Evolutionary conservation across 2,329 filamentous ascomycete genomes (phyloP), one percentile per base, ranked within the genome.

Genomic region (Epichloe bromicola): DNA sequence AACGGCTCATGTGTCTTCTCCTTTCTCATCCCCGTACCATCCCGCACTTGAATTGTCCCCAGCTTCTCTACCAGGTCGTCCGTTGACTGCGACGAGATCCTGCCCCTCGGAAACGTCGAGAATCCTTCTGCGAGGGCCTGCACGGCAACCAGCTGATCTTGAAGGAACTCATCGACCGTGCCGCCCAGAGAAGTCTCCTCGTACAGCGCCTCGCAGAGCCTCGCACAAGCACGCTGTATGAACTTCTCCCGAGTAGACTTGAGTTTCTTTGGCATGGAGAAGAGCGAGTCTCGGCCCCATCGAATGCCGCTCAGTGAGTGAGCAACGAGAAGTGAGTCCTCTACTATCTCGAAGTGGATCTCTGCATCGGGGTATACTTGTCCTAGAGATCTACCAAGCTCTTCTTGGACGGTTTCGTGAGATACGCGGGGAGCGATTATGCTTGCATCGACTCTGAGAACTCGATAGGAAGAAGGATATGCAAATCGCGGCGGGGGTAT

Each of bases 61-160:
- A 50, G 33, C 33, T 38, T 45, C 12, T 60, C 59, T 7, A 58
- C 60, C 56, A 69, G 56, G 2, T 55, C 60, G 51, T 65, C 61
- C 17, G 17, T 26, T 36, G 30, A 45, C 26, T 19, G 14, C 5
- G 51, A 57, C 6, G 58, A 52, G 8, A 48, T 23, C 1, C 55
- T 58, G 36, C 60, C 57, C 48, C 67, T 58, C 11, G 66, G 68
- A 52, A 78, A 74, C 3, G 67, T 72, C 11, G 78, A 78, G 48
- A 60, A 66, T 0, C 76, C 78, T 12, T 73, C 67, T 1, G 76
- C 74, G 10, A 83, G 64, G 4, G 75, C 75, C 61, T 83, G 79
- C 57, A 82, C 80, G 17, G 79, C 67, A 3, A 82, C 65, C 23
- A 83, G 58, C 61, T 83, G 80, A 61, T 83, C 80, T 62, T 82